A percentile compares a stretch with the other conserved stretches of the same genome.
Conservation (phyloP, 768 basidiomycete genomes). For the Podaxis mareebaensis region DNA sequence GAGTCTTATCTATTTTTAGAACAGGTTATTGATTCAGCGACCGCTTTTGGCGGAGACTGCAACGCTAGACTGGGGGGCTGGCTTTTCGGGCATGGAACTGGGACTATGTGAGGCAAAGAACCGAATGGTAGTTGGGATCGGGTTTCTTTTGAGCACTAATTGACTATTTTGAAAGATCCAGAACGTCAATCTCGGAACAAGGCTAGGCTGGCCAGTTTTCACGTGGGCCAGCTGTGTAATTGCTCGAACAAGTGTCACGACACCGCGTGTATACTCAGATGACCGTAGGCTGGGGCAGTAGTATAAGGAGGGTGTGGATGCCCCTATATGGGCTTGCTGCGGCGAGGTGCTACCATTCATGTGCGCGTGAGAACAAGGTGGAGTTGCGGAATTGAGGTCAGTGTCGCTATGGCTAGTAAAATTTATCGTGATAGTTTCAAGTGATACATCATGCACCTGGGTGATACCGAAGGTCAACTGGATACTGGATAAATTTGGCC, state of each 20-base stretch:
- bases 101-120: background rate
- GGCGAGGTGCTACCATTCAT: constrained; percentile 10
- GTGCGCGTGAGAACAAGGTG: constrained; percentile 12
- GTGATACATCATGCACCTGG: background rate
- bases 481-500: background rate
- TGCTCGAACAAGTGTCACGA: background rate
- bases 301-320: constrained; percentile 3
- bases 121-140: background rate
- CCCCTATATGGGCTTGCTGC: constrained; percentile 15
- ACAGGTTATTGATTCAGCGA: background rate
- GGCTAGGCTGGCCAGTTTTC: constrained; percentile 5
- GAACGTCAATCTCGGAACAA: background rate
- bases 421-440: background rate
- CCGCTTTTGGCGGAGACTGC: constrained; percentile 7
- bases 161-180: background rate
- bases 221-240: background rate
- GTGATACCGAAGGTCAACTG: constrained; percentile 9
- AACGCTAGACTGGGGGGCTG: background rate
- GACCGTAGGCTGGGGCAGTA: background rate
- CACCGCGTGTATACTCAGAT: constrained; percentile 3
- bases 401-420: constrained; percentile 8
- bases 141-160: background rate
- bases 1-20: constrained; percentile 11
- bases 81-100: background rate
- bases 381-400: constrained; percentile 4